Base-by-base conservation (phyloP, 139 green algal species). In the Eudorina sp. region DNA sequence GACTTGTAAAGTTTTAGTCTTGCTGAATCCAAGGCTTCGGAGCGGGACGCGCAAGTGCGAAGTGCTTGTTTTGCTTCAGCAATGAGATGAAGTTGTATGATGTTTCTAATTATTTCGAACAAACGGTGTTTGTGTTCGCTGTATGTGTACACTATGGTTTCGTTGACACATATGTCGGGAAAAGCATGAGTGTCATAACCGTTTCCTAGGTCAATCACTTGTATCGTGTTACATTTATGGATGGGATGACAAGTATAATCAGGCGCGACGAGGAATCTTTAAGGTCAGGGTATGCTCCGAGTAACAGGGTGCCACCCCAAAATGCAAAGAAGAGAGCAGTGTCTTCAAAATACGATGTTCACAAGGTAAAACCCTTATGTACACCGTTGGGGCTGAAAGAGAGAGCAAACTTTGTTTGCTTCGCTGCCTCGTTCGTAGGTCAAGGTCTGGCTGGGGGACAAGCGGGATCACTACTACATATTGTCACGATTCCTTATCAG, bases 401-500 rank as follows among this genome's bases (percentile, higher is more conserved):
- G n/a, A n/a, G n/a, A n/a, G n/a, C n/a, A n/a, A n/a, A n/a, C n/a
- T n/a, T n/a, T n/a, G n/a, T n/a, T n/a, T n/a, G 14, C 23, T 72
- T 34, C 27, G 27, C 62, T 34, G 62, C 23, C 38, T 5, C 62
- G 21, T 68, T 23, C 8, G 55, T 89, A 97, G 94, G 93, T 97
- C 66, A 96, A 96, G 60, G 96, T 99, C 19, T 97, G 94, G 94
- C 91, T 99, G 48, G 94, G 94, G 0, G 91, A 94, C 21, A 83
- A 92, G 19, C 78, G 88, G 70, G 90, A 94, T 72, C 97, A 99
- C 86, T 98, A 98, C 88, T 99, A 99, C 88, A 94, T 99, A 11
- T 92, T 99, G 9, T 99, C 97, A 0, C 92, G 97, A 19, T 99
- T 98, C 90, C 94, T 99, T 4, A 93, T 99, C 38, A 93, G 88